Evolutionary conservation across 2,329 filamentous ascomycete species (phyloP).

Genomic region (Arthrobotrys sphaeroides): DNA sequence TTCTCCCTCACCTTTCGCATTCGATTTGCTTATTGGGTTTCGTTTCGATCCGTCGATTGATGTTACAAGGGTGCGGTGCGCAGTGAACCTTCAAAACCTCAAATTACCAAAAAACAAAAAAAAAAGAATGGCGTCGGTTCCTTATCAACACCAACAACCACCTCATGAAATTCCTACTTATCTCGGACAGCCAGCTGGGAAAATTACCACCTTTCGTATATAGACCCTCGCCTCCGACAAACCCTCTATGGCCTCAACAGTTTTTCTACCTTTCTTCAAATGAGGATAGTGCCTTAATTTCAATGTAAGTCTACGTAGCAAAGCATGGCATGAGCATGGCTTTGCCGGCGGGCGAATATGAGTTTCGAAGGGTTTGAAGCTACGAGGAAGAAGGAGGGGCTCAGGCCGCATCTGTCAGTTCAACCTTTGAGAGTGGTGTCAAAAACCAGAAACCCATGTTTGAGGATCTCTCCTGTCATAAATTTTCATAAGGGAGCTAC

Average conservation of each 20-base stretch:
- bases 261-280: constrained; percentile 1
- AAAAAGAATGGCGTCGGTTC: not conserved
- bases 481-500: too few species aligned
- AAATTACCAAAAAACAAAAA: too few species aligned
- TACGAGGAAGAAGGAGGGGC: constrained; percentile 1
- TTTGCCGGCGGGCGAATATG: constrained; percentile 11
- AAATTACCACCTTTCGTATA: constrained; percentile 31
- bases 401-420: constrained; percentile 47
- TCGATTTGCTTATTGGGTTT: constrained; percentile 21
- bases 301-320: constrained; percentile 19
- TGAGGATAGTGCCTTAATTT: constrained; percentile 1
- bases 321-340: constrained; percentile 10
- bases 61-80: not conserved
- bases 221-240: constrained; percentile 24
- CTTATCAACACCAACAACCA: constrained; percentile 43
- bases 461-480: too few species aligned
- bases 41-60: constrained; percentile 27
- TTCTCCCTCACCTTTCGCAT: constrained; percentile 11
- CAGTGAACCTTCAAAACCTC: constrained; percentile 10
- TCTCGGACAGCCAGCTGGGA: not conserved
- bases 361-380: not conserved
- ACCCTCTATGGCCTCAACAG: constrained; percentile 13
- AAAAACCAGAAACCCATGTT: not conserved
- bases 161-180: constrained; percentile 9
- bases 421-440: too few species aligned